A percentile compares a stretch with the other conserved stretches of the same genome.
Conservation (phyloP, 371 early-diverging fungal genomes). For the Gilbertella persicaria region DNA sequence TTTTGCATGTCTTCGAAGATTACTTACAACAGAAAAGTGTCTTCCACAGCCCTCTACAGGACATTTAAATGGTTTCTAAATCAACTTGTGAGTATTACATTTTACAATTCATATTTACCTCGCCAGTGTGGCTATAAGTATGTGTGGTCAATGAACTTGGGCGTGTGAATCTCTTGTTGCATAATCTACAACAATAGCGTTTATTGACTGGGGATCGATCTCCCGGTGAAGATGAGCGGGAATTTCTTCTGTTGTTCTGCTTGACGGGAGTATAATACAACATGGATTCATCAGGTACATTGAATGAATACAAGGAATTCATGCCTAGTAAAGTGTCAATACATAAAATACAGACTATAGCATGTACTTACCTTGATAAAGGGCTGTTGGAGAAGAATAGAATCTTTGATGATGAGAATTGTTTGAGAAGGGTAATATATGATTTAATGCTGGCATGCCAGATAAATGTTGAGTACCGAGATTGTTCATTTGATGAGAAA, state of each 20-base stretch:
- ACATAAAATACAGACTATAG: neutral
- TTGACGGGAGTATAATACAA: neutral
- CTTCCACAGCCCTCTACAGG: constrained; percentile 31
- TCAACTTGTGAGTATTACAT: too few species aligned
- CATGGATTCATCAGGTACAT: neutral
- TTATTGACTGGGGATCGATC: neutral
- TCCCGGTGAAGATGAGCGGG: neutral
- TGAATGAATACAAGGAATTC: neutral
- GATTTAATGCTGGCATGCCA: neutral
- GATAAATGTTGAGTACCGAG: too few species aligned
- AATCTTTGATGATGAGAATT: neutral
- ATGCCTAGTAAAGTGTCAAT: neutral
- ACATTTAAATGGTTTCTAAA: constrained; percentile 40
- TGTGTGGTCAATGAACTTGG: constrained; percentile 39
- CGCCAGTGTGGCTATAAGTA: constrained; percentile 42
- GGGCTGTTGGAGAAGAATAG: neutral
- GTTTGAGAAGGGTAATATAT: neutral
- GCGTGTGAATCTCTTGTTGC: constrained; percentile 36
- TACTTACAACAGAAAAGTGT: constrained; percentile 37
- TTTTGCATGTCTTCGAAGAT: constrained; percentile 39
- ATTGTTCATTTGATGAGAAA: too few species aligned
- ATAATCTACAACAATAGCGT: constrained; percentile 30
- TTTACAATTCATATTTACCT: constrained; percentile 17
- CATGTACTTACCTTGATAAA: neutral
- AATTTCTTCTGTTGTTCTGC: neutral